These are phyloP conservation scores for Coemansia sp. DNA, from an alignment of 192 early-diverging fungal species.

Conservation along the genomic window DNA sequence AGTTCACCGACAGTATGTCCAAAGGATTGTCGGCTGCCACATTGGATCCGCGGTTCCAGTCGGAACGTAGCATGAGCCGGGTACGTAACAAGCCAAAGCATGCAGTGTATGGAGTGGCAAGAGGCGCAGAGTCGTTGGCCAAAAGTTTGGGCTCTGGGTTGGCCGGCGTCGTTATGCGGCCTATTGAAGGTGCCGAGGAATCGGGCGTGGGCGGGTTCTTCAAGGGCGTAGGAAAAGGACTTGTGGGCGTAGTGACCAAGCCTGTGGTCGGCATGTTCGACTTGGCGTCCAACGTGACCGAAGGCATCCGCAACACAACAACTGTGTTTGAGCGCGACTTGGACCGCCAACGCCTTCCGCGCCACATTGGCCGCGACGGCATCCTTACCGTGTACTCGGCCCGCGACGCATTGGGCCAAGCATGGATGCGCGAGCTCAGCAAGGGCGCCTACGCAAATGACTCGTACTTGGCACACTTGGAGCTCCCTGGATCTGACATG, in stretches of 20 bases:
- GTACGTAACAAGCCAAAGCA: constrained; percentile 88
- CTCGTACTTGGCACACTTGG: constrained; percentile 83
- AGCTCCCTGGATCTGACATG: constrained; percentile 80
- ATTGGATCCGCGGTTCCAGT: constrained; percentile 88
- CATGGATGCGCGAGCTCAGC: constrained; percentile 78
- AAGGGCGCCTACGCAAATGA: constrained; percentile 79
- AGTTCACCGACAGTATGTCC: constrained; percentile 93
- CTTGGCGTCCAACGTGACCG: constrained; percentile 88
- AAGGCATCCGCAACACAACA: constrained; percentile 92
- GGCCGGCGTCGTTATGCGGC: constrained; percentile 83
- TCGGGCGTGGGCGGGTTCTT: constrained; percentile 93
- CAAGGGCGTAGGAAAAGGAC: constrained; percentile 90
- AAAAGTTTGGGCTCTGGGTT: constrained; percentile 83
- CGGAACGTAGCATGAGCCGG: constrained; percentile 73
- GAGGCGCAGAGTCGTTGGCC: constrained; percentile 82
- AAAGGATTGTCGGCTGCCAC: constrained; percentile 96
- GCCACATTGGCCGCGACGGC: constrained; percentile 80
- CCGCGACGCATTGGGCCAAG: constrained; percentile 82
- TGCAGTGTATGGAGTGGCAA: constrained; percentile 82
- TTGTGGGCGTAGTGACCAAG: constrained; percentile 93
- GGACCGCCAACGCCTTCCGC: constrained; percentile 81
- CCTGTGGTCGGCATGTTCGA: constrained; percentile 96
- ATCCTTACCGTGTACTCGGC: constrained; percentile 74
- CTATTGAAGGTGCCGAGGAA: constrained; percentile 83
- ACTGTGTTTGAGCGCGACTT: constrained; percentile 84